Evolutionary conservation across 2,329 filamentous ascomycete species (phyloP).

Genomic region (Hymenoscyphus linearis): DNA sequence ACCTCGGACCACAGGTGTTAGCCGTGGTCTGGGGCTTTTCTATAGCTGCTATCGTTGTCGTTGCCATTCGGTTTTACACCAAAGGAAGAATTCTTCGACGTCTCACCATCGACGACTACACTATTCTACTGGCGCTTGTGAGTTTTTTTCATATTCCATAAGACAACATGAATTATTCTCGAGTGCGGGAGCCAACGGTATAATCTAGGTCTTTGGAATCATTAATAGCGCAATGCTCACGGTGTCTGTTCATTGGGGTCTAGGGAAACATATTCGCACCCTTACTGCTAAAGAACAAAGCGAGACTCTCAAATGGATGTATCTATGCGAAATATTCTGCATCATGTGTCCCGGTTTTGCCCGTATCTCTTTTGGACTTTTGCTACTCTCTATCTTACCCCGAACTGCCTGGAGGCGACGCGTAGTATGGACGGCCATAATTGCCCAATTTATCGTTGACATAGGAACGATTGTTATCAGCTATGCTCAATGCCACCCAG

Average conservation of each 20-base stretch:
- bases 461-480: neutral
- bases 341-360: neutral
- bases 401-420: neutral
- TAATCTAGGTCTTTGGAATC: neutral
- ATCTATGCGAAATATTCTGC: neutral
- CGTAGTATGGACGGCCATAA: neutral
- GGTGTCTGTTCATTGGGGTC: neutral
- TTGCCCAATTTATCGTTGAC: neutral
- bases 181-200: too few relatives aligned
- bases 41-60: neutral
- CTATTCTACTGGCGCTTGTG: neutral
- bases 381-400: neutral
- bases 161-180: too few relatives aligned
- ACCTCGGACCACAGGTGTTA: neutral
- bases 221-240: neutral
- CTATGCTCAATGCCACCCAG: neutral
- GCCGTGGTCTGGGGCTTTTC: neutral
- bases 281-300: neutral
- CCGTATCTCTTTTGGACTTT: neutral
- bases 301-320: neutral
- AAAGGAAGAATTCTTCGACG: neutral
- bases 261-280: neutral
- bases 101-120: neutral
- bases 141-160: neutral
- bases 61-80: neutral